These are phyloP conservation scores for Schoenoplectus triqueter DNA, from an alignment of 202 grass and related monocot genomes.

Conservation along the genomic window DNA sequence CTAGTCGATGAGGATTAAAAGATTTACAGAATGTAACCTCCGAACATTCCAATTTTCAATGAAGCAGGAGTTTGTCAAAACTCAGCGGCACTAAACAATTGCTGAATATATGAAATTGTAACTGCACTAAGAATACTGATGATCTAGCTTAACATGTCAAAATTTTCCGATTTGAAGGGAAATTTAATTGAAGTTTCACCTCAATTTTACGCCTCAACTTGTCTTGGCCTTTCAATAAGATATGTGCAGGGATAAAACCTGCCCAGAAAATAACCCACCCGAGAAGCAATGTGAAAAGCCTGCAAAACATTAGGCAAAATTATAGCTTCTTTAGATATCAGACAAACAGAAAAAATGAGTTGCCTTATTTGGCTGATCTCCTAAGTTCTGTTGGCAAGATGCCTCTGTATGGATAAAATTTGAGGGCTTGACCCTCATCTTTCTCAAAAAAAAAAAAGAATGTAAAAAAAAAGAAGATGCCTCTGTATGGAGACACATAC, in stretches of 20 bases:
- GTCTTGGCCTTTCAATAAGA: conserved; percentile 73
- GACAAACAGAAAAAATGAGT: too few species aligned
- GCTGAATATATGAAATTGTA: background rate
- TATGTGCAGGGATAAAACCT: conserved; percentile 84
- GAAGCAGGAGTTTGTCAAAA: background rate
- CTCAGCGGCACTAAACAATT: background rate
- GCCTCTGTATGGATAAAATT: too few species aligned
- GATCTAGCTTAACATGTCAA: too few species aligned
- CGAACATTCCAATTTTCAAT: too few species aligned
- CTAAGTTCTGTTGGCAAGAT: too few species aligned
- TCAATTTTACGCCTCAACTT: conserved; percentile 87
- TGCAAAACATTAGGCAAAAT: conserved; percentile 16
- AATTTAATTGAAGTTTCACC: conserved; percentile 44
- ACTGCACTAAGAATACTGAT: background rate
- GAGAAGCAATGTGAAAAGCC: conserved; percentile 59
- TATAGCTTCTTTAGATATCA: too few species aligned
- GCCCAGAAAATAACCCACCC: conserved; percentile 93
- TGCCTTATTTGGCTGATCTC: too few species aligned
- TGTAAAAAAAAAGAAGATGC: too few species aligned
- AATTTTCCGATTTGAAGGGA: background rate
- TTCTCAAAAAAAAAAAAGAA: too few species aligned
- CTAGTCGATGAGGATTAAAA: conserved; percentile 23
- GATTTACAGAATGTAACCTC: background rate
- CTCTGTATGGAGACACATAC: too few species aligned
- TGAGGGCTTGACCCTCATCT: too few species aligned